Percentiles rank a stretch among this genome's conserved stretches.
These are phyloP conservation scores for Ochetophila trinervis DNA, from an alignment of 306 rosid species.

Conservation along the genomic window DNA sequence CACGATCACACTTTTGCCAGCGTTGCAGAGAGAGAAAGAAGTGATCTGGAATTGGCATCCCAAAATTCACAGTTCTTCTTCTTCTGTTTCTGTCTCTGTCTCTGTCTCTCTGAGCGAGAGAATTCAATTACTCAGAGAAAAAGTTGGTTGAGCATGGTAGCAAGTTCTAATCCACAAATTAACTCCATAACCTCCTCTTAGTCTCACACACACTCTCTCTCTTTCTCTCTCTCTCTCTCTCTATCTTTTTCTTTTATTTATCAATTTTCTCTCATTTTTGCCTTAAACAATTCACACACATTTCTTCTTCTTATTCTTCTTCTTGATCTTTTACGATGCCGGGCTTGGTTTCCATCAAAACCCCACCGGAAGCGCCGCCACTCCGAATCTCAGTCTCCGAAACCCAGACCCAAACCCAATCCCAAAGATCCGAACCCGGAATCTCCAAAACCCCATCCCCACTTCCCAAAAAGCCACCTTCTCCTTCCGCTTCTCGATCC, in stretches of 20 bases:
- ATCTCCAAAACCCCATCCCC: slow-evolving; percentile 65
- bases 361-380: slow-evolving; percentile 64
- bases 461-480: slow-evolving; percentile 55
- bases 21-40: slow-evolving; percentile 28
- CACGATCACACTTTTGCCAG: slow-evolving; percentile 37
- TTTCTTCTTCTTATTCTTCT: background rate
- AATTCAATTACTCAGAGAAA: background rate
- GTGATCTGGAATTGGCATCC: slow-evolving; percentile 31
- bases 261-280: background rate
- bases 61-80: background rate
- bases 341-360: slow-evolving; percentile 72
- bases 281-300: background rate
- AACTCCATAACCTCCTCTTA: slow-evolving; percentile 16
- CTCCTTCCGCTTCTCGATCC: slow-evolving; percentile 80
- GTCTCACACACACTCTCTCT: too few relatives aligned
- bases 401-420: slow-evolving; percentile 24
- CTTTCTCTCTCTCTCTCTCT: slow-evolving; percentile 6
- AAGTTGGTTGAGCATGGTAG: slow-evolving; percentile 33
- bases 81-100: slow-evolving; percentile 6
- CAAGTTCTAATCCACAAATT: slow-evolving; percentile 42
- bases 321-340: slow-evolving; percentile 51
- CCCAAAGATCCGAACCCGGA: slow-evolving; percentile 50
- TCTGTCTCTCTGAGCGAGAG: background rate
- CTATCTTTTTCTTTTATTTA: slow-evolving; percentile 5
- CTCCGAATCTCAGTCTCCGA: slow-evolving; percentile 63